Percentiles rank a stretch among this genome's conserved stretches.
Evolutionary conservation across 768 basidiomycete species (phyloP).

Genomic region (Punctularia strigosozonata): DNA sequence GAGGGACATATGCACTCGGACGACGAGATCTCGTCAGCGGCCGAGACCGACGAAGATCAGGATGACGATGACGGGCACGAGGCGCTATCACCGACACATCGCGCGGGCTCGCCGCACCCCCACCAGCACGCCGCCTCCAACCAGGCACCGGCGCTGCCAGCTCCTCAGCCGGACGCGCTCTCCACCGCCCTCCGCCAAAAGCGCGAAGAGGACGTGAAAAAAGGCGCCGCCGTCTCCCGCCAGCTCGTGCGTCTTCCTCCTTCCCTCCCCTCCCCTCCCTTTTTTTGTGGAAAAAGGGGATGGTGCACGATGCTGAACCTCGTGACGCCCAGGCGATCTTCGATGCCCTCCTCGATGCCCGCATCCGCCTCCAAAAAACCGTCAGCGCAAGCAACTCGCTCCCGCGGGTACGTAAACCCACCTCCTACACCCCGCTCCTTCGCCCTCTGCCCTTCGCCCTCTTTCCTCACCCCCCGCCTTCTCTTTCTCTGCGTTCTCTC

Average conservation of each 20-base stretch:
- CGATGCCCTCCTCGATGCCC: constrained; percentile 81
- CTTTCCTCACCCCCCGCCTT: too few relatives aligned
- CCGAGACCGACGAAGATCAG: constrained; percentile 13
- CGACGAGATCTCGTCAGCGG: constrained; percentile 7
- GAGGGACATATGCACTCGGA: constrained; percentile 9
- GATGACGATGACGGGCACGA: constrained; percentile 13
- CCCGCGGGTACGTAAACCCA: constrained; percentile 47
- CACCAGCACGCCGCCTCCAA: too few relatives aligned
- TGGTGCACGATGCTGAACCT: constrained; percentile 1
- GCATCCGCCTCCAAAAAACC: constrained; percentile 86
- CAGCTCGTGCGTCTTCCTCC: constrained; percentile 55
- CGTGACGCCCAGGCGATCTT: constrained; percentile 49
- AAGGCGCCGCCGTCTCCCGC: constrained; percentile 72
- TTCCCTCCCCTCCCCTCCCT: background rate
- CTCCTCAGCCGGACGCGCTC: constrained; percentile 27
- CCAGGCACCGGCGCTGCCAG: too few relatives aligned
- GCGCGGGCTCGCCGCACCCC: constrained; percentile 1
- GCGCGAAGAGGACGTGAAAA: constrained; percentile 60
- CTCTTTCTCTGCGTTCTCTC: too few relatives aligned
- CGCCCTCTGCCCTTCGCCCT: too few relatives aligned
- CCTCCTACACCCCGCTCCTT: too few relatives aligned
- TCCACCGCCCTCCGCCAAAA: constrained; percentile 42
- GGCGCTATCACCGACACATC: constrained; percentile 8
- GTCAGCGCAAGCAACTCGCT: constrained; percentile 52
- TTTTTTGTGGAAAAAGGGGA: constrained; percentile 3